These are phyloP conservation scores for Zanthoxylum bungeanum DNA, from an alignment of 345 rosid species.

Conservation along the genomic window DNA sequence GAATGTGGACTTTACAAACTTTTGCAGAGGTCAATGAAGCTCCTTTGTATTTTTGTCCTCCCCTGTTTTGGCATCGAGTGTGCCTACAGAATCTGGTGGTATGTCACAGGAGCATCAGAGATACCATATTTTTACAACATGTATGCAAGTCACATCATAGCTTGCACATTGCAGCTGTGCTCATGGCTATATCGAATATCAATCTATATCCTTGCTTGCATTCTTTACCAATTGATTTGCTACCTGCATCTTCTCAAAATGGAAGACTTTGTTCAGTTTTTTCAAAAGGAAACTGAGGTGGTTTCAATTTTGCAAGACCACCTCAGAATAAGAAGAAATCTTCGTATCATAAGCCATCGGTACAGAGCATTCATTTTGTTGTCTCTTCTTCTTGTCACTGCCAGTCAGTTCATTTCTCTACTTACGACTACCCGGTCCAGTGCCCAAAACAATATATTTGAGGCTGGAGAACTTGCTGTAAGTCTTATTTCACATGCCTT, in stretches of 20 bases:
- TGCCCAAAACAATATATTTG: slow-evolving; percentile 57
- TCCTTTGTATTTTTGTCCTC: slow-evolving; percentile 61
- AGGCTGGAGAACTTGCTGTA: slow-evolving; percentile 82
- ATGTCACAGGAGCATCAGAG: slow-evolving; percentile 49
- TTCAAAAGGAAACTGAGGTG: slow-evolving; percentile 70
- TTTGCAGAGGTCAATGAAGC: slow-evolving; percentile 69
- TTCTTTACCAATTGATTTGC: slow-evolving; percentile 62
- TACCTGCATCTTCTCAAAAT: slow-evolving; percentile 70
- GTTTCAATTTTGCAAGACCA: slow-evolving; percentile 59
- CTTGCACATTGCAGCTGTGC: slow-evolving; percentile 62
- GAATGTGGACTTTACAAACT: background rate
- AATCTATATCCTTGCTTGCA: slow-evolving; percentile 63
- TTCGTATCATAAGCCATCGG: slow-evolving; percentile 82
- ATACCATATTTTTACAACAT: slow-evolving; percentile 62
- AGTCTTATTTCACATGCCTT: background rate
- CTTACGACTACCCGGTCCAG: slow-evolving; percentile 55
- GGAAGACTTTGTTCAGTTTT: slow-evolving; percentile 71
- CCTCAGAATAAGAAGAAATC: slow-evolving; percentile 58
- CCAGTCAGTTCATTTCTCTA: slow-evolving; percentile 67
- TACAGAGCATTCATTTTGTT: slow-evolving; percentile 65
- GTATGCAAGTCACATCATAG: slow-evolving; percentile 44
- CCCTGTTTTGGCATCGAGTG: slow-evolving; percentile 69
- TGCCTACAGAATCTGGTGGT: slow-evolving; percentile 95
- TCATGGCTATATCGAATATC: slow-evolving; percentile 87
- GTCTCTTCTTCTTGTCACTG: slow-evolving; percentile 64